Evolutionary conservation across 2,329 filamentous ascomycete species (phyloP).

Genomic region (Paecilomyces sp.): DNA sequence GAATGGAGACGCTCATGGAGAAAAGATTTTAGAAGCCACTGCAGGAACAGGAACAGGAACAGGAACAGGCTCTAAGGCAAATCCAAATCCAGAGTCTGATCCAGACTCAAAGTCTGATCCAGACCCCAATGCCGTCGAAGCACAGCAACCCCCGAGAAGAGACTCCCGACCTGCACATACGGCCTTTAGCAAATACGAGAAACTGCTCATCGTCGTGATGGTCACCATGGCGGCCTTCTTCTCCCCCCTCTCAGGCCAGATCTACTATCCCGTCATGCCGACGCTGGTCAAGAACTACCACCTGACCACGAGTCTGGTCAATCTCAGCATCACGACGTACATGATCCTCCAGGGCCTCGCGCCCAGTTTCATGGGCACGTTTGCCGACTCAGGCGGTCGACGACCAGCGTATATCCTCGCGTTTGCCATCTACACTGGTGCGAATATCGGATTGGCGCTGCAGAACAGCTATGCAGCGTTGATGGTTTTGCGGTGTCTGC

Average conservation of each 20-base stretch:
- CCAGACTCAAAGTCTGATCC: background rate
- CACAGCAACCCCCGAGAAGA: background rate
- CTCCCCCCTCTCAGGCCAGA: slow-evolving; percentile 33
- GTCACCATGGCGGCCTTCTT: slow-evolving; percentile 35
- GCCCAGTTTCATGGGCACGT: slow-evolving; percentile 55
- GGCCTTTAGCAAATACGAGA: slow-evolving; percentile 24
- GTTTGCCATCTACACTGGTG: slow-evolving; percentile 42
- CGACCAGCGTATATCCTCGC: slow-evolving; percentile 53
- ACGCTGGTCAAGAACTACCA: slow-evolving; percentile 13
- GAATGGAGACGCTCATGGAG: too few species aligned
- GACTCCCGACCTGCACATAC: slow-evolving; percentile 8
- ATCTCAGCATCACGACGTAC: slow-evolving; percentile 9
- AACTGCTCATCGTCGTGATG: slow-evolving; percentile 30
- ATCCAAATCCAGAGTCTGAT: background rate
- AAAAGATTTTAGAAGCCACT: too few species aligned
- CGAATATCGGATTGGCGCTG: slow-evolving; percentile 55
- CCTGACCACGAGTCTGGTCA: slow-evolving; percentile 2
- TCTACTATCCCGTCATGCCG: slow-evolving; percentile 32
- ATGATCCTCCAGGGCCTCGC: slow-evolving; percentile 54
- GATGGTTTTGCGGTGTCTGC: slow-evolving; percentile 54
- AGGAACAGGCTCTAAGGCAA: background rate
- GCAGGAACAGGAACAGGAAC: too few species aligned
- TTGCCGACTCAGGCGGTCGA: slow-evolving; percentile 55
- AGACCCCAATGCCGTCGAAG: background rate
- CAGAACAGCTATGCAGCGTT: slow-evolving; percentile 52